Evolutionary conservation across 2,329 filamentous ascomycete species (phyloP).

Genomic region (Bertia moriformis): DNA sequence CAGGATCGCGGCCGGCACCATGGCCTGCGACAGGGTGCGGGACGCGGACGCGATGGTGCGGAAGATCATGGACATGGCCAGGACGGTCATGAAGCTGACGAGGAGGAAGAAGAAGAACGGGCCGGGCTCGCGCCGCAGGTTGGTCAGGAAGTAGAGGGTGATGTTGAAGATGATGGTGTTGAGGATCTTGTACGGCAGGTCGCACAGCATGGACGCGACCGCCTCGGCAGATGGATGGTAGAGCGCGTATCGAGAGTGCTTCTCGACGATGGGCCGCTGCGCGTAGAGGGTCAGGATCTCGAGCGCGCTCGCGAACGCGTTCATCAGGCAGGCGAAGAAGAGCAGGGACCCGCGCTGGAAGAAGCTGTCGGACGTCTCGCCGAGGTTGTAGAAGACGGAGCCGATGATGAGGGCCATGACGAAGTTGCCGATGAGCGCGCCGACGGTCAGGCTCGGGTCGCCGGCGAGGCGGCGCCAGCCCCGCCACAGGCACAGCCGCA

Average conservation of each 20-base stretch:
- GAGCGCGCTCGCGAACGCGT: constrained; percentile 73
- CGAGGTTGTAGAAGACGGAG: constrained; percentile 63
- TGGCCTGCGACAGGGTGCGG: constrained; percentile 72
- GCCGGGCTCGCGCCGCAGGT: constrained; percentile 52
- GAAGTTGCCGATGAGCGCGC: constrained; percentile 49
- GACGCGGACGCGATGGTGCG: constrained; percentile 61
- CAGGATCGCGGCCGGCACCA: constrained; percentile 65
- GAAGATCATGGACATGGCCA: constrained; percentile 67
- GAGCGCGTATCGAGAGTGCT: constrained; percentile 72
- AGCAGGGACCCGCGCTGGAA: constrained; percentile 72
- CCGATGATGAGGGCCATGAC: constrained; percentile 67
- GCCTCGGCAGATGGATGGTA: constrained; percentile 70
- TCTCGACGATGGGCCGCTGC: constrained; percentile 65
- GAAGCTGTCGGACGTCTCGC: constrained; percentile 50
- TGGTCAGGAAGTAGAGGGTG: constrained; percentile 69
- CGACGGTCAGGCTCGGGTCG: constrained; percentile 55
- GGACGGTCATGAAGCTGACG: constrained; percentile 52
- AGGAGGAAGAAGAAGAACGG: constrained; percentile 69
- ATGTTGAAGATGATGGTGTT: constrained; percentile 61
- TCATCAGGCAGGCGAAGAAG: constrained; percentile 69
- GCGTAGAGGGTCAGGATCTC: constrained; percentile 65
- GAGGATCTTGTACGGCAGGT: constrained; percentile 55
- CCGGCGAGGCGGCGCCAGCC: constrained; percentile 45
- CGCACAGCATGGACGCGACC: constrained; percentile 71
- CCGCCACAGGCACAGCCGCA: constrained; percentile 44